Conservation (phyloP, 1,284 basidiomycete species). For the Somion occarium region DNA sequence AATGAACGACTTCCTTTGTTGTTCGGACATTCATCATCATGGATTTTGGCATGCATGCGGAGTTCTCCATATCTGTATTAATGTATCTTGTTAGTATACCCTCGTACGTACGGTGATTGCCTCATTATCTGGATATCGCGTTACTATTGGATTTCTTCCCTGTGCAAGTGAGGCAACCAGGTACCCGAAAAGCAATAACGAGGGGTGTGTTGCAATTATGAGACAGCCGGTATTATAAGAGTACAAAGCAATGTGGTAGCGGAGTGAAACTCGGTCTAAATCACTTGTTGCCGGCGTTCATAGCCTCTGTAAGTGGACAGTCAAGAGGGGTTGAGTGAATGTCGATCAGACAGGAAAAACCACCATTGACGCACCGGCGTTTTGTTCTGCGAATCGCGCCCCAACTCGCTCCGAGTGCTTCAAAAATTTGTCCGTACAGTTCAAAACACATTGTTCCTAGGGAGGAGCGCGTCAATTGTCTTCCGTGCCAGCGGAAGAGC, state of each 20-base stretch:
- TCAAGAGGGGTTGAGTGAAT: background rate
- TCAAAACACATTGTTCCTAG: conserved; percentile 67
- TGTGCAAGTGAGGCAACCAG: too few relatives aligned
- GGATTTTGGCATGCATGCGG: background rate
- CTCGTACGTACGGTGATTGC: background rate
- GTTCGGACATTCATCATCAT: background rate
- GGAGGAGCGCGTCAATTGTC: conserved; percentile 14
- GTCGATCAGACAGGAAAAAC: background rate
- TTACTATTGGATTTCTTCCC: background rate
- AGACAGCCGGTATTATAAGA: conserved; percentile 8
- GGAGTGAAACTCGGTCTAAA: background rate
- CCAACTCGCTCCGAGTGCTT: conserved; percentile 96
- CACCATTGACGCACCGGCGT: conserved; percentile 61
- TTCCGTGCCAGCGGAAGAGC: background rate
- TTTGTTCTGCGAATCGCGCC: conserved; percentile 86
- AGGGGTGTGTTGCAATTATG: conserved; percentile 1
- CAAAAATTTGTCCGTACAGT: conserved; percentile 91
- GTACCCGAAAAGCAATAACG: background rate
- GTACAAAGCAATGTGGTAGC: background rate
- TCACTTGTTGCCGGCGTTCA: conserved; percentile 18
- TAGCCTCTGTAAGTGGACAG: conserved; percentile 25
- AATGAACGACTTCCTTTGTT: background rate
- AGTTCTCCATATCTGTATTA: background rate
- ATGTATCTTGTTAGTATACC: background rate
- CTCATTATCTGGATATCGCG: background rate